A percentile compares a stretch with the other conserved stretches of the same genome.
Evolutionary conservation across 495 filamentous ascomycete species (phyloP).

Genomic region (Penicillium silybi): DNA sequence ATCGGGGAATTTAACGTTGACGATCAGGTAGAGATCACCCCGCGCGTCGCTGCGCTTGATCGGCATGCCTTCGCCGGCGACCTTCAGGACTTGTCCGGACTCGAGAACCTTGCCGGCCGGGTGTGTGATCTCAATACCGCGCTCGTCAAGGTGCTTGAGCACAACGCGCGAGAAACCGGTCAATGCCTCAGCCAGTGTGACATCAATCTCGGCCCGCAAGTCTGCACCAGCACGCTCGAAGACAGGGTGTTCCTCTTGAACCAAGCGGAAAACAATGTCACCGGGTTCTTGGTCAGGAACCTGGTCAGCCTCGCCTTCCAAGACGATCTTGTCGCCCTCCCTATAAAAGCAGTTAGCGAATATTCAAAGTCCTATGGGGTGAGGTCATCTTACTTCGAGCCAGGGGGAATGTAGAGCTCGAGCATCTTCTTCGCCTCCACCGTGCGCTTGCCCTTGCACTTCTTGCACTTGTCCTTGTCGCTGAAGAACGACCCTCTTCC

Average conservation of each 20-base stretch:
- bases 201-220: slow-evolving; percentile 69
- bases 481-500: slow-evolving; percentile 79
- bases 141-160: slow-evolving; percentile 87
- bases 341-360: slow-evolving; percentile 30
- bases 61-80: slow-evolving; percentile 91
- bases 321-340: slow-evolving; percentile 82
- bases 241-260: slow-evolving; percentile 72
- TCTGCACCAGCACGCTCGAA: slow-evolving; percentile 83
- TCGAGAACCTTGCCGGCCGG: slow-evolving; percentile 67
- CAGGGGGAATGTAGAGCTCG: slow-evolving; percentile 92
- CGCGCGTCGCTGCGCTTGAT: slow-evolving; percentile 74
- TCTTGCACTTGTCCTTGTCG: slow-evolving; percentile 96
- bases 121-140: slow-evolving; percentile 79
- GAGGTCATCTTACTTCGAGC: slow-evolving; percentile 53
- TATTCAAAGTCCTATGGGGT: neutral
- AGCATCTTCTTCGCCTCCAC: slow-evolving; percentile 83
- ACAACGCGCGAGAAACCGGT: slow-evolving; percentile 88
- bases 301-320: slow-evolving; percentile 95
- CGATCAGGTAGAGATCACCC: slow-evolving; percentile 82
- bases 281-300: slow-evolving; percentile 86
- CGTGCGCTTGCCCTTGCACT: slow-evolving; percentile 89
- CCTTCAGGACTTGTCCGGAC: slow-evolving; percentile 78
- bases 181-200: slow-evolving; percentile 81
- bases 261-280: slow-evolving; percentile 83
- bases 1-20: slow-evolving; percentile 86